A percentile compares a stretch with the other conserved stretches of the same genome.
These are phyloP conservation scores for Serendipita indica DNA, from an alignment of 768 basidiomycete genomes.

Conservation along the genomic window DNA sequence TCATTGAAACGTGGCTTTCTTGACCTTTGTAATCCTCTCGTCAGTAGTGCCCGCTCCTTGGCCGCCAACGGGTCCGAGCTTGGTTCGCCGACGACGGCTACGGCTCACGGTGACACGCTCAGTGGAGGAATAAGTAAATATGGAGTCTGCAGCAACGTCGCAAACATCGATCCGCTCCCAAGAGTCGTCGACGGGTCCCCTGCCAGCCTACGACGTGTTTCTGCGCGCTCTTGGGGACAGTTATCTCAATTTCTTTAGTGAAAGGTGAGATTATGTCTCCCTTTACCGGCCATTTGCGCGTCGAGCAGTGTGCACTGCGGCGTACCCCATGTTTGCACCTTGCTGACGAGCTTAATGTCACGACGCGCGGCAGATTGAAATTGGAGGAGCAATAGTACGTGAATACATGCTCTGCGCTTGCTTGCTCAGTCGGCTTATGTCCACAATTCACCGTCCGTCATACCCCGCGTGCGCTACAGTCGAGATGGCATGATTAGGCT, in stretches of 20 bases:
- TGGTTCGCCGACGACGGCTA: too few relatives aligned
- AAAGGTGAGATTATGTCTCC: slow-evolving; percentile 10
- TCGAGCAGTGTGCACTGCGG: background rate
- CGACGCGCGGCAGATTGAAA: background rate
- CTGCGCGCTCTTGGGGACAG: slow-evolving; percentile 4
- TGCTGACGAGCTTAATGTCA: background rate
- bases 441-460: slow-evolving; percentile 10
- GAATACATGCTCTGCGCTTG: background rate
- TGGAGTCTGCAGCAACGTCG: background rate
- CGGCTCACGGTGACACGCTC: too few relatives aligned
- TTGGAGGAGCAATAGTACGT: slow-evolving; percentile 74
- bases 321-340: background rate
- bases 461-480: slow-evolving; percentile 27
- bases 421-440: background rate
- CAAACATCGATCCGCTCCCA: background rate
- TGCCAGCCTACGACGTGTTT: slow-evolving; percentile 10
- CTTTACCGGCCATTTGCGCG: slow-evolving; percentile 1
- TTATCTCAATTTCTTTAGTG: slow-evolving; percentile 14
- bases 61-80: too few relatives aligned
- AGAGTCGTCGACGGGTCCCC: background rate
- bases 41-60: too few relatives aligned
- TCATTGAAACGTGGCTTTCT: too few relatives aligned
- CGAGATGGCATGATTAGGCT: slow-evolving; percentile 60
- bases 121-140: too few relatives aligned
- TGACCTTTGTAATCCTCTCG: too few relatives aligned